phyloP scores from a whole-genome alignment of 2,329 filamentous ascomycete genomes.

The Nemania serpens region DNA sequence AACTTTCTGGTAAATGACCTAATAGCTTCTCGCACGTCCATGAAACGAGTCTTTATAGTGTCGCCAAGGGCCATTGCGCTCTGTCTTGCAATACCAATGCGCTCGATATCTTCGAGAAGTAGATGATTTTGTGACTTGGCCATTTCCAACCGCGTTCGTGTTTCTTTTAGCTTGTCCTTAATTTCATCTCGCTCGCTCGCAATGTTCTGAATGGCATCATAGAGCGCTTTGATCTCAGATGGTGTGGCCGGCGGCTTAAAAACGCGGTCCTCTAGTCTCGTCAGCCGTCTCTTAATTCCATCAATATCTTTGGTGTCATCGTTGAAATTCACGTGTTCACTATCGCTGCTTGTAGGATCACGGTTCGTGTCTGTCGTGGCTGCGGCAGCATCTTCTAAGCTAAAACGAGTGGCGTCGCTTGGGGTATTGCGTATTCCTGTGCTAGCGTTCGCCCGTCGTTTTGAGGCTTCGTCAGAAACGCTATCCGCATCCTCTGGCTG shows the following conservation, averaged over 20 bases:
- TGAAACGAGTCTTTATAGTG: background rate
- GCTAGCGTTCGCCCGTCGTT: too few species aligned
- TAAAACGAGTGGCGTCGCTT: too few species aligned
- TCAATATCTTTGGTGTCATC: too few species aligned
- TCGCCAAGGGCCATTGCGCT: slow-evolving; percentile 3
- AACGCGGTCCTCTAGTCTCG: background rate
- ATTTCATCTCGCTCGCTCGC: background rate
- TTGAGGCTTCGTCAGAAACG: too few species aligned
- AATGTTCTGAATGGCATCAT: background rate
- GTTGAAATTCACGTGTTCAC: too few species aligned
- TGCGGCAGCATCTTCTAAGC: too few species aligned
- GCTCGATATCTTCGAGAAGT: slow-evolving; percentile 3
- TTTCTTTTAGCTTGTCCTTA: background rate
- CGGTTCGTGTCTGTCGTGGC: too few species aligned
- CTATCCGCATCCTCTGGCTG: too few species aligned
- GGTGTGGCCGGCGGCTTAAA: too few species aligned
- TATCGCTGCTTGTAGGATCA: too few species aligned
- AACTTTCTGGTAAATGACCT: background rate
- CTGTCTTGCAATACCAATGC: background rate
- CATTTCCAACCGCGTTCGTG: background rate
- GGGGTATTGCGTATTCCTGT: too few species aligned
- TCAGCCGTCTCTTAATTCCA: background rate
- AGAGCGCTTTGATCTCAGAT: background rate
- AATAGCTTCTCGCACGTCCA: background rate
- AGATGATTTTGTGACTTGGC: background rate